phyloP scores from a whole-genome alignment of 2,329 filamentous ascomycete genomes.

The Colletotrichum sp. region DNA sequence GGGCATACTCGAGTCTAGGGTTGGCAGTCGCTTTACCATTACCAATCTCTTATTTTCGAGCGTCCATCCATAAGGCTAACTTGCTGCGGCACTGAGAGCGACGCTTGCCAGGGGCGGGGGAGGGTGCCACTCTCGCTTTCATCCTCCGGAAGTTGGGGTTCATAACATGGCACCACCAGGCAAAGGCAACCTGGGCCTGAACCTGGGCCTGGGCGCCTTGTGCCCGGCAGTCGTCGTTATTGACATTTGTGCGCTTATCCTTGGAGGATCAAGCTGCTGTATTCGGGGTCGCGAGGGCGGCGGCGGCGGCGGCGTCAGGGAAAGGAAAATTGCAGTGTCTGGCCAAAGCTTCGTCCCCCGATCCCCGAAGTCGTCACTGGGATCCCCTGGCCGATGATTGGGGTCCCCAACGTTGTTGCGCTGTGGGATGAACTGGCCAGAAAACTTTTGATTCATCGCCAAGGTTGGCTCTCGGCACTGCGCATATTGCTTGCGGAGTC shows the following conservation, averaged over 20 bases:
- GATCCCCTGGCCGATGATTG: constrained; percentile 9
- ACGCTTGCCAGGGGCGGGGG: constrained; percentile 1
- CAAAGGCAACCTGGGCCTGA: neutral
- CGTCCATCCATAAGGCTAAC: constrained; percentile 17
- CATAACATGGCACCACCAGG: constrained; percentile 17
- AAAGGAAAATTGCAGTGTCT: constrained; percentile 10
- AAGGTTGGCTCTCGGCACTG: constrained; percentile 19
- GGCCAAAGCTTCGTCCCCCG: constrained; percentile 10
- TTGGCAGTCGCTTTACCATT: neutral
- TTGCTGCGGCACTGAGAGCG: constrained; percentile 13
- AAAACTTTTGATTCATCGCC: constrained; percentile 11
- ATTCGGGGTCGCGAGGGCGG: neutral
- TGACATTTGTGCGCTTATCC: constrained; percentile 11
- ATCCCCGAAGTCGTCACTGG: neutral
- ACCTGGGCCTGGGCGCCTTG: neutral
- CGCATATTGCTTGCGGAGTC: constrained; percentile 18
- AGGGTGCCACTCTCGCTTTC: neutral
- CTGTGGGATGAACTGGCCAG: constrained; percentile 3
- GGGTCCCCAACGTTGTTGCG: neutral
- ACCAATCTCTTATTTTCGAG: constrained; percentile 6
- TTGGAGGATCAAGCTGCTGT: neutral
- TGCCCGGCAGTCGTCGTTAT: constrained; percentile 14
- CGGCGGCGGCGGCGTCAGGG: neutral
- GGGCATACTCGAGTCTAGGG: neutral
- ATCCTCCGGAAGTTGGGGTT: constrained; percentile 12